A percentile compares a stretch with the other conserved stretches of the same genome.
Evolutionary conservation across 225 moss, liverwort and hornwort genomes (phyloP).

Genomic region (Asterella californica): DNA sequence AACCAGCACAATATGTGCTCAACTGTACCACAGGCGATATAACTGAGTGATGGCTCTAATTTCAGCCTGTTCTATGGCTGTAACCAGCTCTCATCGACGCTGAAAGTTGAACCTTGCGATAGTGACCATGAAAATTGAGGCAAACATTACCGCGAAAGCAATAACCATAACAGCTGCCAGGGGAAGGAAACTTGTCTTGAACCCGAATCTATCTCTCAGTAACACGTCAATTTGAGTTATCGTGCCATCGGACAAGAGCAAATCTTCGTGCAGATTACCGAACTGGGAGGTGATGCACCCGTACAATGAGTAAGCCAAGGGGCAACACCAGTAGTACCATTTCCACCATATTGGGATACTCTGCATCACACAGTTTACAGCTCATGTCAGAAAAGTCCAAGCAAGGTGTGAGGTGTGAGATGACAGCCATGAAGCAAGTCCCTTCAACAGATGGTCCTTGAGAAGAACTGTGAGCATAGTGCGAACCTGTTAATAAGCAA

Average conservation of each 20-base stretch:
- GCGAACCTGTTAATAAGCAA: no score
- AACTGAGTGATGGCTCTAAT: no score
- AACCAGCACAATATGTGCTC: no score
- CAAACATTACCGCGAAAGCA: constrained; percentile 47
- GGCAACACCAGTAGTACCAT: constrained; percentile 80
- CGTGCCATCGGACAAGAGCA: constrained; percentile 5
- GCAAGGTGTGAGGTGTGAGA: no score
- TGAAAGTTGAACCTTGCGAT: constrained; percentile 70
- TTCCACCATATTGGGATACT: constrained; percentile 75
- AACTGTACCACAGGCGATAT: not conserved
- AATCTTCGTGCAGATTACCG: constrained; percentile 16
- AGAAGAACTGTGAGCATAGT: no score
- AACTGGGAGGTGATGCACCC: constrained; percentile 55
- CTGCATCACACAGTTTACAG: constrained; percentile 31
- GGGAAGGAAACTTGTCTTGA: constrained; percentile 41
- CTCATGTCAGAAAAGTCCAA: not conserved
- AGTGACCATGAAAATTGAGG: constrained; percentile 30
- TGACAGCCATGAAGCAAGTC: no score
- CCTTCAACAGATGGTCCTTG: no score
- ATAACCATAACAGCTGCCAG: constrained; percentile 41
- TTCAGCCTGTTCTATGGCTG: not conserved
- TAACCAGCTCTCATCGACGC: constrained; percentile 31
- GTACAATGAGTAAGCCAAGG: constrained; percentile 62
- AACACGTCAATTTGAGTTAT: not conserved
- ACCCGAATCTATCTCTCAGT: constrained; percentile 38